Evolutionary conservation across 768 basidiomycete genomes (phyloP).

Genomic region (Serendipita vermifera): DNA sequence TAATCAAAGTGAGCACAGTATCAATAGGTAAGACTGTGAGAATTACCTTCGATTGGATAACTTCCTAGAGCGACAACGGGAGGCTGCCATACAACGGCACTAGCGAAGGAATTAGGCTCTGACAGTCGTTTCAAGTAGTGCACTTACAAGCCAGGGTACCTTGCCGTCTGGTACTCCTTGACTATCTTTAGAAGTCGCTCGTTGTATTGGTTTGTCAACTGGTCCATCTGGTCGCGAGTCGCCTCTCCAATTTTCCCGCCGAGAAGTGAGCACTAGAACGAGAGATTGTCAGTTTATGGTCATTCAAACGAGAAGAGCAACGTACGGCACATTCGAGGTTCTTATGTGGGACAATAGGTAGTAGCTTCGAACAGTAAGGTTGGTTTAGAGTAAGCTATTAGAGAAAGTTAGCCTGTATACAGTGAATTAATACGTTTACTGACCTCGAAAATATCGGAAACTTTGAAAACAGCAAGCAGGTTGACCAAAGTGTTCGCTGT

Average conservation of each 20-base stretch:
- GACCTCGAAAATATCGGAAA: slow-evolving; percentile 15
- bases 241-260: slow-evolving; percentile 11
- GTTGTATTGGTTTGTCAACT: slow-evolving; percentile 12
- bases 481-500: slow-evolving; percentile 15
- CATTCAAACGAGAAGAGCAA: neutral
- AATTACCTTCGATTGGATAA: slow-evolving; percentile 14
- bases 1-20: neutral
- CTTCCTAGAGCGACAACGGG: slow-evolving; percentile 11
- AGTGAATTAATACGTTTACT: neutral
- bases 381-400: slow-evolving; percentile 12
- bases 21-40: neutral
- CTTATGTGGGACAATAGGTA: slow-evolving; percentile 11
- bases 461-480: slow-evolving; percentile 14
- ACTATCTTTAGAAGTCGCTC: slow-evolving; percentile 13
- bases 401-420: neutral
- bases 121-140: neutral
- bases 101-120: neutral
- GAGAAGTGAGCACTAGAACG: slow-evolving; percentile 13
- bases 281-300: neutral
- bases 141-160: slow-evolving; percentile 14
- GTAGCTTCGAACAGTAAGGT: slow-evolving; percentile 5
- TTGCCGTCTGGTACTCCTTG: slow-evolving; percentile 12
- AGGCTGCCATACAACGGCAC: slow-evolving; percentile 16
- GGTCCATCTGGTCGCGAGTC: slow-evolving; percentile 13
- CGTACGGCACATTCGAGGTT: slow-evolving; percentile 14